These are phyloP conservation scores for Helenozyma baotianmanensis DNA, from an alignment of 805 yeast genomes.

Conservation along the genomic window DNA sequence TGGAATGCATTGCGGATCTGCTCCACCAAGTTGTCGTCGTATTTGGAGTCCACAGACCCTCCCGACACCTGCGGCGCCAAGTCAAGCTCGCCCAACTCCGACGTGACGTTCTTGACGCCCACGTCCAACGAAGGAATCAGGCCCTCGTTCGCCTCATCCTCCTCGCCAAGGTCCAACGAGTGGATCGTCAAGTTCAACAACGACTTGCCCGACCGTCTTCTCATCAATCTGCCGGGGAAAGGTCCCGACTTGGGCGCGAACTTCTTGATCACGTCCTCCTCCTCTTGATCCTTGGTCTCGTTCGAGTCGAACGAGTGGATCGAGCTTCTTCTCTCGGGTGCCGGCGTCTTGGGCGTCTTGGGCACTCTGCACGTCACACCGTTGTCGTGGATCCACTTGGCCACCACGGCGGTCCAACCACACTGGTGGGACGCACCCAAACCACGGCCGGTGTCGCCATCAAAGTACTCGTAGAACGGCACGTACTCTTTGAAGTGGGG, in stretches of 20 bases:
- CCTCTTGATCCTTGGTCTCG: constrained; percentile 15
- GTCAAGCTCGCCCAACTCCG: constrained; percentile 15
- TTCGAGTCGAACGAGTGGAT: constrained; percentile 18
- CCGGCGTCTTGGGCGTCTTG: constrained; percentile 18
- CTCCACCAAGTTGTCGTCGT: constrained; percentile 29
- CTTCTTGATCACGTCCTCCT: constrained; percentile 30
- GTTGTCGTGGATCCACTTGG: constrained; percentile 86
- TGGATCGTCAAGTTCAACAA: constrained; percentile 63
- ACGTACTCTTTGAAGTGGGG: constrained; percentile 69
- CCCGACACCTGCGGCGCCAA: constrained; percentile 18
- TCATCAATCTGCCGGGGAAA: constrained; percentile 48
- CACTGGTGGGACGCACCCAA: constrained; percentile 91
- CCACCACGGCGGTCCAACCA: constrained; percentile 95
- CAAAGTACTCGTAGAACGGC: constrained; percentile 83
- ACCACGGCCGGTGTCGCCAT: constrained; percentile 93
- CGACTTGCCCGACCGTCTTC: constrained; percentile 75
- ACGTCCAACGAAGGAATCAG: constrained; percentile 7
- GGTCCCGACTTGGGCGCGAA: constrained; percentile 46
- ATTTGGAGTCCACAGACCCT: constrained; percentile 27
- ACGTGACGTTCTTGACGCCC: constrained; percentile 19
- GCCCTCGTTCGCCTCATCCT: constrained; percentile 37
- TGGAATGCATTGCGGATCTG: constrained; percentile 35
- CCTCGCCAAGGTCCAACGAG: constrained; percentile 62
- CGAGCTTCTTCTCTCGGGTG: constrained; percentile 24
- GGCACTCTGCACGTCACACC: constrained; percentile 65